Conservation (phyloP, 768 basidiomycete genomes). For the Leccinum longicurvipes region DNA sequence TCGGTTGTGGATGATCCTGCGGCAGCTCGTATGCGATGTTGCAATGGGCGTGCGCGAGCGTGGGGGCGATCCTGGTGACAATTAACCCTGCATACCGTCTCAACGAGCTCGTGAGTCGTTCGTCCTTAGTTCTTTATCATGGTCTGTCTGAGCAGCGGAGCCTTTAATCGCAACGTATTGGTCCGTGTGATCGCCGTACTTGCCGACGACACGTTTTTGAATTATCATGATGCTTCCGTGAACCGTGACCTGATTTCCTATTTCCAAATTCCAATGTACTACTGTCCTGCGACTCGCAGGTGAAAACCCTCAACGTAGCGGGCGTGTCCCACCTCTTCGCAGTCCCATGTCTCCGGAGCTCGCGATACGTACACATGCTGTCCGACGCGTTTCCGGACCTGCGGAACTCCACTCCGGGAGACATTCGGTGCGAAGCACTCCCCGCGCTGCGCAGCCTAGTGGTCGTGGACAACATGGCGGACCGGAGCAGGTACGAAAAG, state of each 20-base stretch:
- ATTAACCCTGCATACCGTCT: constrained; percentile 79
- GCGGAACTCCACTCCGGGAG: constrained; percentile 44
- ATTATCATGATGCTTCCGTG: not conserved
- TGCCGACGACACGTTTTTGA: not conserved
- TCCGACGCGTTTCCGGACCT: constrained; percentile 57
- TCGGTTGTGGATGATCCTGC: not conserved
- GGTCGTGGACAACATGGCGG: constrained; percentile 59
- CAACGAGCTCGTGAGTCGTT: constrained; percentile 57
- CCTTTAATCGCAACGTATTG: not conserved
- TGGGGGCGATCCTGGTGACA: constrained; percentile 81
- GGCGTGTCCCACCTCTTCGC: constrained; percentile 68
- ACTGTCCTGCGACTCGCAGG: constrained; percentile 35
- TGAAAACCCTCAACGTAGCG: constrained; percentile 57
- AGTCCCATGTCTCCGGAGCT: constrained; percentile 65
- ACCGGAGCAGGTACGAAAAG: constrained; percentile 37
- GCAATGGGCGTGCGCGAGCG: constrained; percentile 83
- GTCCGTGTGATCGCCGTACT: too few species aligned
- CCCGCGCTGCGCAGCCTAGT: constrained; percentile 63
- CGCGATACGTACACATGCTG: constrained; percentile 61
- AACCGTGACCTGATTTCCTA: too few species aligned
- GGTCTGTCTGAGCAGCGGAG: not conserved
- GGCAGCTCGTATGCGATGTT: constrained; percentile 71
- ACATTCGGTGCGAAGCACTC: constrained; percentile 54
- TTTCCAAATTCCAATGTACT: not conserved
- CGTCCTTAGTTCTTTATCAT: not conserved